These are phyloP conservation scores for Bruguiera gymnorhiza DNA, from an alignment of 345 rosid species.

Conservation along the genomic window DNA sequence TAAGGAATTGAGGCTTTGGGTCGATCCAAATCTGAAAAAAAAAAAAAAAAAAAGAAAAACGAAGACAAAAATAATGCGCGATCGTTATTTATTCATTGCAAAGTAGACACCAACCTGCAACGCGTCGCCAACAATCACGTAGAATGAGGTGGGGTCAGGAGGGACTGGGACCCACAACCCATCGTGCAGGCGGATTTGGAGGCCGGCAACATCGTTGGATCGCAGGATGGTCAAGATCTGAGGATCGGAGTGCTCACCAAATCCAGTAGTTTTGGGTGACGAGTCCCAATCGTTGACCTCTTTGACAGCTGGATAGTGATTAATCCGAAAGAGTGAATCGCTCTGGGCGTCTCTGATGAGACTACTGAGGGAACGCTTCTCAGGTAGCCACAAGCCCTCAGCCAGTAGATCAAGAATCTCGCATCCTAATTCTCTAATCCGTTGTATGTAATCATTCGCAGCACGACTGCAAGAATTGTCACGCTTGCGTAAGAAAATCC, in stretches of 20 bases:
- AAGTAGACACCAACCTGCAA: constrained; percentile 51
- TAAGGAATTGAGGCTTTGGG: not conserved
- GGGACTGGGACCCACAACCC: constrained; percentile 79
- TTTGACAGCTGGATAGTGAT: constrained; percentile 61
- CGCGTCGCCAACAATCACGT: constrained; percentile 76
- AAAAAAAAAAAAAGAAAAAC: not conserved
- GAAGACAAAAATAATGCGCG: not conserved
- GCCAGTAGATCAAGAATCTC: constrained; percentile 67
- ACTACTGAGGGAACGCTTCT: constrained; percentile 47
- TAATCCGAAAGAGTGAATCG: constrained; percentile 70
- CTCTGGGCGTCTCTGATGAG: constrained; percentile 58
- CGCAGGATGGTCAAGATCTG: constrained; percentile 77
- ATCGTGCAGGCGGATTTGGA: constrained; percentile 51
- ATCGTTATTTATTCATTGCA: not conserved
- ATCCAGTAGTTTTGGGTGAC: constrained; percentile 46
- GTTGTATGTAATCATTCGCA: constrained; percentile 54
- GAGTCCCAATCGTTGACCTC: constrained; percentile 18
- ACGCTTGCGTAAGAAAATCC: not conserved
- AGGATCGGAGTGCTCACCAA: constrained; percentile 96
- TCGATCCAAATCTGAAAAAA: not conserved
- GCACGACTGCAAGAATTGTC: constrained; percentile 26
- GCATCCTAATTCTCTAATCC: constrained; percentile 57
- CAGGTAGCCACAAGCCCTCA: constrained; percentile 60
- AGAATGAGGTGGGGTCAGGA: constrained; percentile 71
- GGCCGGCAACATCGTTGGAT: constrained; percentile 82